A percentile compares a stretch with the other conserved stretches of the same genome.
Evolutionary conservation across 768 basidiomycete species (phyloP).

Genomic region (Paxillus ammoniavirescens): DNA sequence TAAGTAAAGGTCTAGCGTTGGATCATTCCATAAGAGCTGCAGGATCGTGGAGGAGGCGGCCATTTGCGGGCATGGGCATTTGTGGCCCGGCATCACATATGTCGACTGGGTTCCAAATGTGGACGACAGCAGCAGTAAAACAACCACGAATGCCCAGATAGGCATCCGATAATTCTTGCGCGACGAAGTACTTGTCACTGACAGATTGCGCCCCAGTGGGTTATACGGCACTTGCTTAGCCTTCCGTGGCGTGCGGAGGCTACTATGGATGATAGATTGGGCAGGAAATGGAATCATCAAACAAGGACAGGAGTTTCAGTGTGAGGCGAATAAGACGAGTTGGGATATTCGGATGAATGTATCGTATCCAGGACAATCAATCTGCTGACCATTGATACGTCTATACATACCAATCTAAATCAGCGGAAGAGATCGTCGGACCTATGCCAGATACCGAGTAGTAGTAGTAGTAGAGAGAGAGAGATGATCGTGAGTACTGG

Average conservation of each 20-base stretch:
- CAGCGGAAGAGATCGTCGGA: neutral
- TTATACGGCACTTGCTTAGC: neutral
- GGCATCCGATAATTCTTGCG: conserved; percentile 14
- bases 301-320: neutral
- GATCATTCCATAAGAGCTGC: neutral
- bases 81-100: neutral
- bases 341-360: neutral
- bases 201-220: conserved; percentile 2
- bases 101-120: neutral
- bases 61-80: too few relatives aligned
- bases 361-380: neutral
- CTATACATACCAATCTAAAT: neutral
- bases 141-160: conserved; percentile 9
- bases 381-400: neutral
- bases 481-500: neutral
- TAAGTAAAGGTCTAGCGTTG: neutral
- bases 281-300: neutral
- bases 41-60: neutral
- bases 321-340: neutral
- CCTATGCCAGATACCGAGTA: neutral
- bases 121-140: neutral
- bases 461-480: too few relatives aligned
- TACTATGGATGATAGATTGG: neutral
- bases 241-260: conserved; percentile 10
- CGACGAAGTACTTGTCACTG: too few relatives aligned